Base-by-base conservation (phyloP, 805 yeast genomes). In the Saccharomycopsis sp. region DNA sequence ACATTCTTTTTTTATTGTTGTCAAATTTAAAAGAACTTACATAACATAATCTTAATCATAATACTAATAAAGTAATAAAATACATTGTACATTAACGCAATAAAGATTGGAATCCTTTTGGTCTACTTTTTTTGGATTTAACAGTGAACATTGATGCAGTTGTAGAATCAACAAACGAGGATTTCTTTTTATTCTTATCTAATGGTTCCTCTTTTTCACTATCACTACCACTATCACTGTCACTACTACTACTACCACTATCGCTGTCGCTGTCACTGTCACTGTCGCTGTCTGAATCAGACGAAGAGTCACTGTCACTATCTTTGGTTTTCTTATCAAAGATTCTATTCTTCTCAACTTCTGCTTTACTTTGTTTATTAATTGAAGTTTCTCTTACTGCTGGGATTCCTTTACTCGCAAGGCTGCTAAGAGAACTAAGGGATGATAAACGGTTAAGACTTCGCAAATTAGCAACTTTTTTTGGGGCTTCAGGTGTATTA, bases 211-310 rank as follows among this genome's bases (percentile, higher is more conserved):
- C 31, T 10, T 15, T 28, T 13, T 28, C 15, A 18, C 36, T 21
- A 23, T 56, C 63, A 1, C 60, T 51, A 35, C 56, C 63, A 13
- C 21, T 18, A 21, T 32, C 35, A 21, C 18, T 21, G 15, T 40
- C 39, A 29, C 29, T 21, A 19, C 21, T n/a, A n/a, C n/a, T 31
- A 29, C 26, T 18, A 19, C 34, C 35, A 28, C 34, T 29, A 21
- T 26, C 38, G 23, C 35, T 28, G 15, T 41, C 45, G 28, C 34
- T 43, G 21, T 31, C 47, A 19, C 38, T 34, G 19, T 36, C 49
- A 30, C 36, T 32, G 18, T 51, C 53, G 13, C 41, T 36, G 14
- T 45, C 48, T 5, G 42, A 40, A 6, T 48, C 52, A n/a, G 49
- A 36, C 5, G 46, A 51, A 30, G 25, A 31, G 15, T 37, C 50